Conservation (phyloP, 805 yeast species). For the Candida odintsovae region DNA sequence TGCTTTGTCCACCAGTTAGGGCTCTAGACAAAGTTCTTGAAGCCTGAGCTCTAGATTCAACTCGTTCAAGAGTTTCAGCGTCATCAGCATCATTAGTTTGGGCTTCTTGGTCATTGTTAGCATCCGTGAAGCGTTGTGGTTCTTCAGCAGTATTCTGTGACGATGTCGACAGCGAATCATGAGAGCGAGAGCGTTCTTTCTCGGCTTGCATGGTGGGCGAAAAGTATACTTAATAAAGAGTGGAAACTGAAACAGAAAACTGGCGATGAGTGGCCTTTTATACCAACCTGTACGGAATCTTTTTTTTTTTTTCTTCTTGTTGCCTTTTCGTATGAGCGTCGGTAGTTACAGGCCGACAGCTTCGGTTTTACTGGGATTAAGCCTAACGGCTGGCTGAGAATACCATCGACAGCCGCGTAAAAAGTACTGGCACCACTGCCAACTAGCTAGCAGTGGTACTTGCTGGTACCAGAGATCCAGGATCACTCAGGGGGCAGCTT, state of each 20-base stretch:
- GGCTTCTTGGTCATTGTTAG: not conserved
- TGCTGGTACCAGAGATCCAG: too few species aligned
- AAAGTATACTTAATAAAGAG: not conserved
- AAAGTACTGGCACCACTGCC: too few species aligned
- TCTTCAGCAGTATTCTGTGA: not conserved
- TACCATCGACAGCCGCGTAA: too few species aligned
- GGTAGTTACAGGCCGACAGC: too few species aligned
- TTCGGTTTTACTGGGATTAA: too few species aligned
- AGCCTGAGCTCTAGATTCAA: conserved; percentile 16
- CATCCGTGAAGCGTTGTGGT: not conserved
- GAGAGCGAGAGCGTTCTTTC: not conserved
- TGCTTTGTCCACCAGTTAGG: conserved; percentile 32
- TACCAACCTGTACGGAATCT: not conserved
- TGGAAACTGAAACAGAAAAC: not conserved
- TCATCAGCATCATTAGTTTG: not conserved
- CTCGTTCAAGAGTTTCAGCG: conserved; percentile 3
- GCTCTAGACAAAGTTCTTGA: conserved; percentile 35
- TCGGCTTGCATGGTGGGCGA: not conserved
- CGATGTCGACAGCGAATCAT: not conserved
- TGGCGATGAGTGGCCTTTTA: not conserved
- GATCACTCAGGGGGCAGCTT: too few species aligned
- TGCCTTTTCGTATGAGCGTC: not conserved
- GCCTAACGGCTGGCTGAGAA: too few species aligned
- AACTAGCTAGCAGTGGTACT: too few species aligned
- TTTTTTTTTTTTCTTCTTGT: not conserved